A percentile compares a stretch with the other conserved stretches of the same genome.
These are phyloP conservation scores for Pseudocercospora vitis DNA, from an alignment of 2,329 filamentous ascomycete genomes.

Conservation along the genomic window DNA sequence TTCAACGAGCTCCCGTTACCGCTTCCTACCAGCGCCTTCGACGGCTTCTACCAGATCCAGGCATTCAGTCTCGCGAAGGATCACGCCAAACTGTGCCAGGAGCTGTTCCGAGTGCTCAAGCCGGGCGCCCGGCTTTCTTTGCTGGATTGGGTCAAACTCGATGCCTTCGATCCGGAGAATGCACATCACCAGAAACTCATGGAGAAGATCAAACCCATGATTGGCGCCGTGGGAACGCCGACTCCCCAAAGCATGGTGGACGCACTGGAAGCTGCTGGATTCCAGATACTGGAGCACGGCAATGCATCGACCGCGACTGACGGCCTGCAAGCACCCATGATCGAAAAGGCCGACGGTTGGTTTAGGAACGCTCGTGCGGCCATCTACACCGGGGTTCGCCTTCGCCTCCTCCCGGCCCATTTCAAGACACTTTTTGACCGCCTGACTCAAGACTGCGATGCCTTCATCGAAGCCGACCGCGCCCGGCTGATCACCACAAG, in stretches of 20 bases:
- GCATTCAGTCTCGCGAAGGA: conserved; percentile 35
- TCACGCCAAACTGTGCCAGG: conserved; percentile 25
- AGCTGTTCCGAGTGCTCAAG: conserved; percentile 32
- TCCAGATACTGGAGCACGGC: conserved; percentile 26
- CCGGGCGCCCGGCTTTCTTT: conserved; percentile 32
- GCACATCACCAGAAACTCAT: conserved; percentile 29
- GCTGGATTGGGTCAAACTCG: conserved; percentile 34
- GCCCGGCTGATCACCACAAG: conserved; percentile 31
- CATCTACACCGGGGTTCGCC: conserved; percentile 25
- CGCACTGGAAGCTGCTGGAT: conserved; percentile 30
- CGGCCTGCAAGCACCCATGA: conserved; percentile 33
- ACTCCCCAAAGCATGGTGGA: conserved; percentile 28
- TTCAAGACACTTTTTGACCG: conserved; percentile 34
- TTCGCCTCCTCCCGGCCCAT: conserved; percentile 31
- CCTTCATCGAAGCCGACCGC: conserved; percentile 33
- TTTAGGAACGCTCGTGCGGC: conserved; percentile 25
- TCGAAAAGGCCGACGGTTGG: conserved; percentile 31
- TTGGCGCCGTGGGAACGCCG: conserved; percentile 35
- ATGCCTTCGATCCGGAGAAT: conserved; percentile 29
- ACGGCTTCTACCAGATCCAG: conserved; percentile 37
- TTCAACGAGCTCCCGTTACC: conserved; percentile 35
- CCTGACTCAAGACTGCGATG: conserved; percentile 31
- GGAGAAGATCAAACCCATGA: conserved; percentile 33
- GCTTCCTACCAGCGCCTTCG: conserved; percentile 28
- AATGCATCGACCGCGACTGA: conserved; percentile 30